phyloP scores from a whole-genome alignment of 1,139 yeast genomes.

The Schwanniomyces etchellsii region DNA sequence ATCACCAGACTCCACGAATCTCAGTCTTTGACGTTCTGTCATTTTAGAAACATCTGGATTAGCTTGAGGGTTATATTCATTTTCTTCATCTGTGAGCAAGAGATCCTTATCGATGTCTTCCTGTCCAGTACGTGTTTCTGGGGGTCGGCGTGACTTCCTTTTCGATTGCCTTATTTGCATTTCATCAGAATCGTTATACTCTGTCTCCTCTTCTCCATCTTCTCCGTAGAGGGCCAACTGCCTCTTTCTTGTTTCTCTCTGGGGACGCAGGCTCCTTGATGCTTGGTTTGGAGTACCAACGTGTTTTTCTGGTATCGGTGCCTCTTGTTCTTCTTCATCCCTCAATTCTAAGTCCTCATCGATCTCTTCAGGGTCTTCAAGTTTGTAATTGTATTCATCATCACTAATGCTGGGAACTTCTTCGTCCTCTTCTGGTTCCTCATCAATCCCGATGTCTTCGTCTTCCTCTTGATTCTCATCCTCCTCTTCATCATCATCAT shows the following conservation, averaged over 20 bases:
- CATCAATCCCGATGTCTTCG: constrained; percentile 16
- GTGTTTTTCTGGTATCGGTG: constrained; percentile 2
- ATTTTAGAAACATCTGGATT: constrained; percentile 47
- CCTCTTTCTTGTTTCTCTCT: constrained; percentile 24
- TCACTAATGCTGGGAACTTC: constrained; percentile 19
- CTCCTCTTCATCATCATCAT: constrained; percentile 14
- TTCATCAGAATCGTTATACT: constrained; percentile 18
- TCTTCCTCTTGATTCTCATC: constrained; percentile 19
- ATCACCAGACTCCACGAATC: constrained; percentile 19
- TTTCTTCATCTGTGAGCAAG: constrained; percentile 39
- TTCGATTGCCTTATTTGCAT: constrained; percentile 8
- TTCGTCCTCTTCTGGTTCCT: constrained; percentile 21
- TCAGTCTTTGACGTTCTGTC: constrained; percentile 60
- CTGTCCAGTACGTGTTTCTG: constrained; percentile 11
- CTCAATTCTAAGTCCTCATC: constrained; percentile 35
- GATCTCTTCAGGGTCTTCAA: constrained; percentile 37
- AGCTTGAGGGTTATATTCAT: constrained; percentile 35
- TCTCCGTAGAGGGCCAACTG: constrained; percentile 29
- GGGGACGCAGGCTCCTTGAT: constrained; percentile 3
- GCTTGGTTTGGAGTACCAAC: neutral
- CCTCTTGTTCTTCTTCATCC: constrained; percentile 27
- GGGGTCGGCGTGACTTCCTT: constrained; percentile 5
- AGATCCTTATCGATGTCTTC: constrained; percentile 34
- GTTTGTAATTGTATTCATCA: constrained; percentile 29
- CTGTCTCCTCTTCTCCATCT: constrained; percentile 16